A percentile compares a stretch with the other conserved stretches of the same genome.
Evolutionary conservation across 2,329 filamentous ascomycete genomes (phyloP).

Genomic region (Catunica adiposa): DNA sequence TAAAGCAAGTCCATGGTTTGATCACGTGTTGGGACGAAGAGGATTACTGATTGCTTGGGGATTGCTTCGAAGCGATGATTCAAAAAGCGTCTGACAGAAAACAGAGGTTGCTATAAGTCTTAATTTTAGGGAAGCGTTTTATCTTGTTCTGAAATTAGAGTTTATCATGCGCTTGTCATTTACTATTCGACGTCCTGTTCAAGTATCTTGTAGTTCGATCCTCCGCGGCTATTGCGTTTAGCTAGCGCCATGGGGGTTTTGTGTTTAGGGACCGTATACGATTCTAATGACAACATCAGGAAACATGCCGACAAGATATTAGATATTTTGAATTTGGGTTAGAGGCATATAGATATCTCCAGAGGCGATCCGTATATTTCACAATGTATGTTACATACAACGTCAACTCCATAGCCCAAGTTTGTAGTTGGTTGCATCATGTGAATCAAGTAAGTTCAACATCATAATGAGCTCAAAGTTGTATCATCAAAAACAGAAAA

Average conservation of each 20-base stretch:
- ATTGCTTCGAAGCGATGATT: neutral
- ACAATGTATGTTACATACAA: no score
- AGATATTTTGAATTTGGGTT: no score
- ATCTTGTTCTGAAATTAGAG: neutral
- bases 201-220: neutral
- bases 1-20: neutral
- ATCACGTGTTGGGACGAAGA: conserved; percentile 1
- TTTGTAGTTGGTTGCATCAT: no score
- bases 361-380: no score
- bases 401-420: no score
- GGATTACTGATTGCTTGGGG: neutral
- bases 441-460: no score
- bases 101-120: no score
- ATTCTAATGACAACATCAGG: neutral
- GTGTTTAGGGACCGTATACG: neutral
- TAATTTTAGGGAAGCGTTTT: no score
- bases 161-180: neutral
- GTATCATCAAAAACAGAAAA: neutral
- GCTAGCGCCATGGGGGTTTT: neutral
- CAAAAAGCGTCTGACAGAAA: neutral
- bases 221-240: neutral
- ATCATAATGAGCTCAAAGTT: no score
- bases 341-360: no score
- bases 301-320: neutral
- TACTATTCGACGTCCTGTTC: neutral